These are phyloP conservation scores for Stygiomarasmius scandens DNA, from an alignment of 1,284 basidiomycete genomes.

Conservation along the genomic window DNA sequence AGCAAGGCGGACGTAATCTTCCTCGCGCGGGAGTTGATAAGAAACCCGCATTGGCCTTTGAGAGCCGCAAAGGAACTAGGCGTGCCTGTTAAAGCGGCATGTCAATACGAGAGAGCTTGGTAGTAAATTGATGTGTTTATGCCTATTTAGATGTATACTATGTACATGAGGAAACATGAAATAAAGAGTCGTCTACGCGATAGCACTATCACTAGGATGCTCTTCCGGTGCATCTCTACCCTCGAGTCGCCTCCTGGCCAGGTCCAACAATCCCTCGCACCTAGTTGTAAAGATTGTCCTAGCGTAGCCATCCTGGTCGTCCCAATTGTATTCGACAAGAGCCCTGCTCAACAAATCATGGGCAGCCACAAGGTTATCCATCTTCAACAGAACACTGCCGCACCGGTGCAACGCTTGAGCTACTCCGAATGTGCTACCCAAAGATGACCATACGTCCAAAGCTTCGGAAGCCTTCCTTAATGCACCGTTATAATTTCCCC, in stretches of 20 bases:
- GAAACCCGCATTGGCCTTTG: slow-evolving; percentile 60
- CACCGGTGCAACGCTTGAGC: neutral
- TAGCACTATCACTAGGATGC: no score
- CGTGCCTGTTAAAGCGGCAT: slow-evolving; percentile 60
- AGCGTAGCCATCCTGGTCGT: no score
- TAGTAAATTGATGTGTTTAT: neutral
- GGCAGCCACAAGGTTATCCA: neutral
- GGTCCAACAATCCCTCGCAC: no score
- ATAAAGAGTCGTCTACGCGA: no score
- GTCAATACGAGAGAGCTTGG: slow-evolving; percentile 70
- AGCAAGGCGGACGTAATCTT: slow-evolving; percentile 73
- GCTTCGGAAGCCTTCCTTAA: neutral
- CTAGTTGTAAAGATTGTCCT: no score
- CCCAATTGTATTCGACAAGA: no score
- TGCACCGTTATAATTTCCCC: neutral
- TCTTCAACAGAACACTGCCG: neutral
- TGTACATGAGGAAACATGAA: no score
- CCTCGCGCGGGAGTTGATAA: slow-evolving; percentile 66
- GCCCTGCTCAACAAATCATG: neutral
- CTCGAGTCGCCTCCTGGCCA: no score
- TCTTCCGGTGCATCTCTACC: no score
- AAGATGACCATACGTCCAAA: neutral
- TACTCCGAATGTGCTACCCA: neutral
- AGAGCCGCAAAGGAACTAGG: slow-evolving; percentile 59
- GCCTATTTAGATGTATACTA: no score